Conservation (phyloP, 352 stramenopile genomes). For the Globisporangium paddicum region DNA sequence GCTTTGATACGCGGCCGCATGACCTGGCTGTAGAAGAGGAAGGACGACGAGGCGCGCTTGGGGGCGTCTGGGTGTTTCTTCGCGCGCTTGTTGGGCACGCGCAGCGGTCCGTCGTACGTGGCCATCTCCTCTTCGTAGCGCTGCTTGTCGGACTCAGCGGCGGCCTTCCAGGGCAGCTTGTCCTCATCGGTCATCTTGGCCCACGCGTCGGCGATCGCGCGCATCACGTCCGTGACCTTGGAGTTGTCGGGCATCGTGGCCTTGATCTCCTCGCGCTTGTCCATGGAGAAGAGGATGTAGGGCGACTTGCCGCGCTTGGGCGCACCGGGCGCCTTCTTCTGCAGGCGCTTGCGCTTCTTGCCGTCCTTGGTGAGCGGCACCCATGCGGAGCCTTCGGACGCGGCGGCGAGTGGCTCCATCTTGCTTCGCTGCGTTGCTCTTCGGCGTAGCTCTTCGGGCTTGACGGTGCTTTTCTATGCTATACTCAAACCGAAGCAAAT, state of each 20-base stretch:
- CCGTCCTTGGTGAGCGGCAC: slow-evolving; percentile 60
- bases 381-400: slow-evolving; percentile 58
- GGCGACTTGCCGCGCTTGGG: slow-evolving; percentile 89
- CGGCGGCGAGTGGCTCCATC: slow-evolving; percentile 69
- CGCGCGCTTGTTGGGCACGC: slow-evolving; percentile 90
- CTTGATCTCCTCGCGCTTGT: slow-evolving; percentile 90
- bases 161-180: slow-evolving; percentile 91
- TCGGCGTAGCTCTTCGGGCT: not conserved
- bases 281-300: slow-evolving; percentile 93
- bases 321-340: slow-evolving; percentile 87
- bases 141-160: slow-evolving; percentile 91
- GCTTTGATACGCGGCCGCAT: slow-evolving; percentile 88
- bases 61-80: slow-evolving; percentile 94
- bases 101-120: slow-evolving; percentile 88
- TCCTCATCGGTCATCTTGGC: slow-evolving; percentile 88
- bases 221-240: slow-evolving; percentile 91
- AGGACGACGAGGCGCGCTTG: slow-evolving; percentile 93
- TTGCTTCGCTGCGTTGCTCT: slow-evolving; percentile 12
- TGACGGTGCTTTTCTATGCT: slow-evolving; percentile 61
- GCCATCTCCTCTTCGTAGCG: slow-evolving; percentile 93
- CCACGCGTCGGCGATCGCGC: slow-evolving; percentile 89
- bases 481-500: slow-evolving; percentile 76
- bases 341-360: slow-evolving; percentile 88
- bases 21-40: slow-evolving; percentile 93
- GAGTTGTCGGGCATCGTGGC: slow-evolving; percentile 74